Base-by-base conservation (phyloP, 148 eudicot genomes). In the Pouteria glomerata region DNA sequence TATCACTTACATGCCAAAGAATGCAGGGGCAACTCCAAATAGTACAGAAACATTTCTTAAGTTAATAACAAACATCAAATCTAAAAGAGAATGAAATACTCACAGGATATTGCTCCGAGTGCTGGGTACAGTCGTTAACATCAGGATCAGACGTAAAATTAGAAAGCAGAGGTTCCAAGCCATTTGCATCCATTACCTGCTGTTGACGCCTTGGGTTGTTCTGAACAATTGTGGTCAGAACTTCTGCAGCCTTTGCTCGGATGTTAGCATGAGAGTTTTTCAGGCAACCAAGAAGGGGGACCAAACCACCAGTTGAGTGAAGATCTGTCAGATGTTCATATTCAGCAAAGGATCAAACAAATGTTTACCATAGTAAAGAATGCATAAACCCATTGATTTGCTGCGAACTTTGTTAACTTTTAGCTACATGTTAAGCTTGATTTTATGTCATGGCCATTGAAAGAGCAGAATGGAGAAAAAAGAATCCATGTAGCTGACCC, bases 191-290 rank as follows among this genome's bases (percentile, higher is more conserved):
- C 96, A 95, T 91, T 13, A 95, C 93, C 63, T 89, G 75, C 68
- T 91, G 96, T 62, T 95, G 98, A 74, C 98, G 86, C 72, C 39
- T 89, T 1, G 98, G 98, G 64, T 95, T 95, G 74, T 95, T 95
- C 73, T 95, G 98, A 63, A 95, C 98, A 60, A 91, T 78, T 7
- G 98, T 95, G 16, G 91, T 84, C 41, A 95, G 87, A 24, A 95
- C 98, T 58, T 95, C 97, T n/a, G 98, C 97, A 52, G 97, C 98
- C 76, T 95, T 95, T 59, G 98, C 98, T 69, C 96, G 84, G 8
- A 95, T 85, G 69, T 85, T 85, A 26, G 97, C 85, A 80, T 91
- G 93, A 26, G 82, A 72, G 66, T 88, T 91, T 81, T 83, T 91
- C 16, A 95, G 79, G 57, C 89, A 85, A 55, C 81, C 88, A 44